Conservation (phyloP, 108 stramenopile species). For the Aurantiochytrium sp. region DNA sequence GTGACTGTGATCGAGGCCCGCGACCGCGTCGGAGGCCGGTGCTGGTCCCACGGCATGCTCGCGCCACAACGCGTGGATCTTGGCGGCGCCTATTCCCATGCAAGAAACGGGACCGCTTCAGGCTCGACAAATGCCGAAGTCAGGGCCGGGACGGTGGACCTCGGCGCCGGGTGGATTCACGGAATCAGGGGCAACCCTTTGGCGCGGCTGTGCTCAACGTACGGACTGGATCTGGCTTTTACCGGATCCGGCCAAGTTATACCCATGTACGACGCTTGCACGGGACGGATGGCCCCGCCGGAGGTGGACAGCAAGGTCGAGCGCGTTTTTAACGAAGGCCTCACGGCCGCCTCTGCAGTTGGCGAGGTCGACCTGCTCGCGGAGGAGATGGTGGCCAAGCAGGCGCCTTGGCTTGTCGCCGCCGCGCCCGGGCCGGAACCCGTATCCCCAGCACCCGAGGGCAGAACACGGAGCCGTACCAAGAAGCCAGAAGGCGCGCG, state of each 20-base stretch:
- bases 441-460: too few relatives aligned
- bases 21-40: neutral
- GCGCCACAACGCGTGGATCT: too few relatives aligned
- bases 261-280: neutral
- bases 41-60: neutral
- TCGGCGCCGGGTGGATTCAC: slow-evolving; percentile 24
- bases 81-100: too few relatives aligned
- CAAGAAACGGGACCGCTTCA: too few relatives aligned
- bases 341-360: neutral
- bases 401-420: neutral
- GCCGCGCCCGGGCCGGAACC: too few relatives aligned
- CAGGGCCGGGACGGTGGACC: neutral
- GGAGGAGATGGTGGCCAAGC: neutral
- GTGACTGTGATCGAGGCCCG: neutral
- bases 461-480: too few relatives aligned
- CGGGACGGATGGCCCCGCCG: neutral
- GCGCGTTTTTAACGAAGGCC: neutral
- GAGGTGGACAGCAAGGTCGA: neutral
- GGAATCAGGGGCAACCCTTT: neutral
- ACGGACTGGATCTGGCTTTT: neutral
- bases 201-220: neutral
- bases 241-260: neutral
- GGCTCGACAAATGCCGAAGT: too few relatives aligned
- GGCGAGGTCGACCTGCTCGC: neutral
- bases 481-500: too few relatives aligned